A percentile compares a stretch with the other conserved stretches of the same genome.
Evolutionary conservation across 345 rosid genomes (phyloP).

Genomic region (Populus pruinosa): DNA sequence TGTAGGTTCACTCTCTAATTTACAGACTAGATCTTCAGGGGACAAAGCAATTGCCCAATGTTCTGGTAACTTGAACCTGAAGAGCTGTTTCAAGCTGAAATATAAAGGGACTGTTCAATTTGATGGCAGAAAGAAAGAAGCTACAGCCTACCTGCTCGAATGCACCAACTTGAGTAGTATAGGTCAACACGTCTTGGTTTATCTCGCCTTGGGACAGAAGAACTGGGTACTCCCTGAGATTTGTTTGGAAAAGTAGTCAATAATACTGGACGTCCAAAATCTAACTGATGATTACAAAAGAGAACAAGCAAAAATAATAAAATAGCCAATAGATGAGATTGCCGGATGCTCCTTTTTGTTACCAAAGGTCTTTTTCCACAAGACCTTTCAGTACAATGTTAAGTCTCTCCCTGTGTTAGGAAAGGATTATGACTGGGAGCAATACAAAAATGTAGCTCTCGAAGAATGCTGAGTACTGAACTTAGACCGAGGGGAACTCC

Average conservation of each 20-base stretch:
- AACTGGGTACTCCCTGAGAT: slow-evolving; percentile 56
- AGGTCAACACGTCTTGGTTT: slow-evolving; percentile 65
- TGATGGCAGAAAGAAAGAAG: neutral
- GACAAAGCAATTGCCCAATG: neutral
- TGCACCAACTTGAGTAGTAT: slow-evolving; percentile 82
- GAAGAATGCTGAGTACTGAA: neutral
- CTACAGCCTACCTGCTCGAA: slow-evolving; percentile 54
- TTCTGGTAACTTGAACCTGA: neutral
- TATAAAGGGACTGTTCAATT: neutral
- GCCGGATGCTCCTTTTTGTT: neutral
- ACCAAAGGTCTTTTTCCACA: neutral
- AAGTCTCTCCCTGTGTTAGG: neutral
- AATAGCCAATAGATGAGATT: neutral
- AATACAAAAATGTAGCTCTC: neutral
- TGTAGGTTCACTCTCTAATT: neutral
- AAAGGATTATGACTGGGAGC: neutral
- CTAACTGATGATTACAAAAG: neutral
- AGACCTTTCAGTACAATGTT: neutral
- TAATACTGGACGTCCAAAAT: slow-evolving; percentile 3
- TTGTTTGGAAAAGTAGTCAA: neutral
- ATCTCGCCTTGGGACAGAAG: slow-evolving; percentile 47
- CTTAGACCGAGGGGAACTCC: neutral
- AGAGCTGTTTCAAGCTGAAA: neutral
- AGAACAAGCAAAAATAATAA: neutral
- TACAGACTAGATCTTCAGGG: neutral